Evolutionary conservation across 2,329 filamentous ascomycete species (phyloP).

Genomic region (Diaporthe destruens): DNA sequence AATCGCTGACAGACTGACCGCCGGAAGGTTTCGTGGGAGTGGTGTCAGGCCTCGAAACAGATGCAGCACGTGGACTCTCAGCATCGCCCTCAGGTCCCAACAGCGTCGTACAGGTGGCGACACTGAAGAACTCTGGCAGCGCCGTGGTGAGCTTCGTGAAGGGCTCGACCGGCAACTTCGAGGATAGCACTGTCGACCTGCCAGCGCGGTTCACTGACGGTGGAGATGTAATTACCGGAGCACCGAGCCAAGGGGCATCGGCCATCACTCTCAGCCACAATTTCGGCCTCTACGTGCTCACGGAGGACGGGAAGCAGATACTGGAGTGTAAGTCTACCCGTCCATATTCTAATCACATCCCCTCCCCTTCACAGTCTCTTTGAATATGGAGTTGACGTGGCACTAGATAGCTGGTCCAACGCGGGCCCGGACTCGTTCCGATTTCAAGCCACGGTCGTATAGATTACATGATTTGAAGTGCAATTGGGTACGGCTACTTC

Average conservation of each 20-base stretch:
- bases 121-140: not conserved
- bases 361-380: not conserved
- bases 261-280: not conserved
- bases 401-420: slow-evolving; percentile 2
- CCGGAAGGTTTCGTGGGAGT: not conserved
- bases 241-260: not conserved
- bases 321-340: not conserved
- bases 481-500: too few species aligned
- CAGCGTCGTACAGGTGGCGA: not conserved
- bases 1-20: not conserved
- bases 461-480: not conserved
- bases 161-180: not conserved
- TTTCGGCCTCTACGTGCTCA: slow-evolving; percentile 2
- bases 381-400: not conserved
- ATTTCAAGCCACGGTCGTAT: not conserved
- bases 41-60: not conserved
- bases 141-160: slow-evolving; percentile 5
- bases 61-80: not conserved
- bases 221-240: not conserved
- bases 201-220: not conserved
- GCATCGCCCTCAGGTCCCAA: not conserved
- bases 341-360: too few species aligned
- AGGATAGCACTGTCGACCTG: not conserved
- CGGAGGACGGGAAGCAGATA: not conserved
- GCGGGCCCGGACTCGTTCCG: not conserved